Evolutionary conservation across 495 filamentous ascomycete species (phyloP), one percentile per base, ranked within the genome.

Genomic region (Chaetomium tenue): DNA sequence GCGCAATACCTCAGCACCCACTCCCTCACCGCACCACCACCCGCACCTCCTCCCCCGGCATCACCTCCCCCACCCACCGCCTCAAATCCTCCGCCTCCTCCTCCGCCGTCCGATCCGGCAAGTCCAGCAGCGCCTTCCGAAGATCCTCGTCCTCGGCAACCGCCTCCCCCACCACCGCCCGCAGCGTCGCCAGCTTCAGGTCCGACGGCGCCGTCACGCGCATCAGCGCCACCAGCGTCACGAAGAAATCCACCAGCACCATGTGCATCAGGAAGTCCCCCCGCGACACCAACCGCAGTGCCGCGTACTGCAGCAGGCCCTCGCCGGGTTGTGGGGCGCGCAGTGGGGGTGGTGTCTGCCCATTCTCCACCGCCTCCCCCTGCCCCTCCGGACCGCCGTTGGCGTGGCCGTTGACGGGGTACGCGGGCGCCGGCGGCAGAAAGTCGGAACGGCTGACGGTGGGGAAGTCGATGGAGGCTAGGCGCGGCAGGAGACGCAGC

Each of bases 261-360:
- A 90, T 82, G 65, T 93, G 89, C 88, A 96, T 90, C 65, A 97
- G 76, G 26, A 88, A 79, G 69, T 97, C 92, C 46, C 74, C 80
- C 62, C 80, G 81, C 66, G 93, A 84, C 16, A 93, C 83, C 91
- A 96, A 93, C 47, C 83, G 77, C 46, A 86, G 76, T 5, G 87
- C 82, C 2, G 88, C 91, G 71, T 89, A 96, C 40, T 92, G 86
- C 16, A 96, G 79, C 3, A 97, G 70, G 16, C 91, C 89, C 5
- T 72, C 66, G 12, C 70, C 66, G 7, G 39, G 46, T 2, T 26
- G 57, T 0, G 54, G 75, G 70, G 55, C 76, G 66, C 52, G 33
- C 4, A 8, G 61, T 2, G 4, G 51, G 2, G 12, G 18, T n/a
- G 46, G 46, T 20, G 16, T 8, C n/a, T 50, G 52, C 33, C 16